Conservation (phyloP, 306 rosid genomes). For the Cucurbita moschata region DNA sequence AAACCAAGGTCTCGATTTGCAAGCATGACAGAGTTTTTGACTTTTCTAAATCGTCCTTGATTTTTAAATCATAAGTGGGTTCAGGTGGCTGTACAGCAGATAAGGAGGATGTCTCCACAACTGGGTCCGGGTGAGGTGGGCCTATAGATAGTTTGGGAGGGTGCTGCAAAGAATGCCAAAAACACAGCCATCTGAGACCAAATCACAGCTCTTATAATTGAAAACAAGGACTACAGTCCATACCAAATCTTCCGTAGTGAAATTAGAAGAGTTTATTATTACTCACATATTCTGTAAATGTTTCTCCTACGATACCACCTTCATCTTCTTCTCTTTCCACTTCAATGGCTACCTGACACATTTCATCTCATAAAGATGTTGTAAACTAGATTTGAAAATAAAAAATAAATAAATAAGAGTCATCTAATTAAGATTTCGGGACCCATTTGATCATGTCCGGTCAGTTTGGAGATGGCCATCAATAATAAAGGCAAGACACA, state of each 20-base stretch:
- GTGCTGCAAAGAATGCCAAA: constrained; percentile 42
- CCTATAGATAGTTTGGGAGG: constrained; percentile 94
- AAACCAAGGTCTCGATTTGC: constrained; percentile 95
- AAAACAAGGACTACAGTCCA: constrained; percentile 1
- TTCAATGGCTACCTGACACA: constrained; percentile 77
- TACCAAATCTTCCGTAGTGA: not conserved
- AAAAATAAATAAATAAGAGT: no score
- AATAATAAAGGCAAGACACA: not conserved
- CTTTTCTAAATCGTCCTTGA: constrained; percentile 54
- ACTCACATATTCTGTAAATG: constrained; percentile 96
- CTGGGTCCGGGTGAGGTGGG: constrained; percentile 86
- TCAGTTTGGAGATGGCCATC: not conserved
- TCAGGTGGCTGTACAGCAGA: constrained; percentile 99
- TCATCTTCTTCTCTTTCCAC: constrained; percentile 98
- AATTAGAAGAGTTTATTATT: not conserved
- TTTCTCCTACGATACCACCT: constrained; percentile 89
- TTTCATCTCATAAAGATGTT: constrained; percentile 6
- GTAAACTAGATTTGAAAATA: not conserved
- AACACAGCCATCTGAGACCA: constrained; percentile 13
- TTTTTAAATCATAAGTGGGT: constrained; percentile 70
- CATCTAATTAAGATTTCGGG: not conserved
- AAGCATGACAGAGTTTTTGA: constrained; percentile 72
- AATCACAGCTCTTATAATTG: constrained; percentile 4
- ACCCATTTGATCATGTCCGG: not conserved
- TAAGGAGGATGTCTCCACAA: constrained; percentile 94